Evolutionary conservation across 768 basidiomycete genomes (phyloP), one percentile per base, ranked within the genome.

Genomic region (Lyophyllum semitale): DNA sequence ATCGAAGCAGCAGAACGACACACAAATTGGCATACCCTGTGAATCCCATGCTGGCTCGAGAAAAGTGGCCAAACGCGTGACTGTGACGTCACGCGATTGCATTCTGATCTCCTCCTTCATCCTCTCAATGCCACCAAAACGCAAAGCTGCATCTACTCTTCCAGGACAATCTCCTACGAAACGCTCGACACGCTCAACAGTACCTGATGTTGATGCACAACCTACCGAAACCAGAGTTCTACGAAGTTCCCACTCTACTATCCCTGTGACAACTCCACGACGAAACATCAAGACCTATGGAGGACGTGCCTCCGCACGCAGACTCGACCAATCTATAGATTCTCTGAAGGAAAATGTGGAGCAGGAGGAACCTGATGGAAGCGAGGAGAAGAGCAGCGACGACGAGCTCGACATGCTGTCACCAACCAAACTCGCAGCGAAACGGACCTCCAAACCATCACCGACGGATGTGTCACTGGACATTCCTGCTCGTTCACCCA

Each of bases 1-100:
- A 50, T 32, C n/a, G 55, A 17, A 37, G 35, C 18, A 54, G 26
- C 17, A 51, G 35, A 33, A n/a, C 22, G 22, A 49, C 53, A 23
- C 35, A 51, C n/a, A 53, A 51, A 63, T 23, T 43, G 32, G 46
- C 65, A 27, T 64, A 83, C 85, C 84, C 85, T 48, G 85, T 87
- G 40, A 87, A 84, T 37, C 85, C 85, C 85, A 87, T 84, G 7
- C 55, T 30, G 20, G 53, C 26, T 12, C 20, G 41, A 33, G 25
- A 37, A 41, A 4, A 32, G 8, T 44, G 13, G 25, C 18, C 38
- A 23, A 53, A 60, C 59, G 57, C 59, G 57, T 45, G 29, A 43
- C 48, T 58, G 60, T 57, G 64, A 61, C 11, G 51, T 62, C 57
- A 60, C 65, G 61, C 57, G 58, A 44, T 53, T 38, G 29, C 32